Conservation (phyloP, 345 rosid species). For the Eucalyptus tenuipes region DNA sequence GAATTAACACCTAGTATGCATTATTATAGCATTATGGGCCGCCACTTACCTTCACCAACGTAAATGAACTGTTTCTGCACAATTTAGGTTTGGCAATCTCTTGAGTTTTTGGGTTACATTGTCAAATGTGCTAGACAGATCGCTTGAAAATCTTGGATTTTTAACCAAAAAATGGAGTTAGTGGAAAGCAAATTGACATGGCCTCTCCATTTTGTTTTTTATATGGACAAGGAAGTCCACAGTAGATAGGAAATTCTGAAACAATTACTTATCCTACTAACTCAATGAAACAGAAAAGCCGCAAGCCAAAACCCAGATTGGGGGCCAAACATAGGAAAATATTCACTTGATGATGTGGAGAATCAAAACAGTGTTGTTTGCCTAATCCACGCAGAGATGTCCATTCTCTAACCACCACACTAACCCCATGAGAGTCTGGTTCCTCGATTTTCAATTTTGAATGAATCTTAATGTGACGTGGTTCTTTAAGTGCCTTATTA, state of each 20-base stretch:
- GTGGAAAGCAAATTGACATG: neutral
- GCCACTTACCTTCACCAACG: neutral
- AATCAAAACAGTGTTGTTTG: too few species aligned
- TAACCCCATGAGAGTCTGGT: neutral
- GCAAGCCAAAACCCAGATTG: neutral
- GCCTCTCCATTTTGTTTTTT: neutral
- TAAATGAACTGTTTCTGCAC: neutral
- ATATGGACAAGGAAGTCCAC: neutral
- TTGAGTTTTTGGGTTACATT: neutral
- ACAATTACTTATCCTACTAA: neutral
- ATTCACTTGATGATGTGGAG: neutral
- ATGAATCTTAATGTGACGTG: neutral
- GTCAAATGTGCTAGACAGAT: neutral
- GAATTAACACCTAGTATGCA: neutral
- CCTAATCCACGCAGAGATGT: neutral
- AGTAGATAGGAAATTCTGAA: neutral
- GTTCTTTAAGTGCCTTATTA: neutral
- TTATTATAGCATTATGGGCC: neutral
- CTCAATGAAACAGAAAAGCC: neutral
- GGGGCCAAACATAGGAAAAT: neutral
- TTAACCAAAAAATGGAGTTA: neutral
- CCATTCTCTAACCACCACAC: neutral
- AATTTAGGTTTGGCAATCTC: neutral
- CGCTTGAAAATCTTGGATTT: neutral
- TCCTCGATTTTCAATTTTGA: neutral